Base-by-base conservation (phyloP, 1,139 yeast genomes). In the Kurtzmaniella quercitrusa region DNA sequence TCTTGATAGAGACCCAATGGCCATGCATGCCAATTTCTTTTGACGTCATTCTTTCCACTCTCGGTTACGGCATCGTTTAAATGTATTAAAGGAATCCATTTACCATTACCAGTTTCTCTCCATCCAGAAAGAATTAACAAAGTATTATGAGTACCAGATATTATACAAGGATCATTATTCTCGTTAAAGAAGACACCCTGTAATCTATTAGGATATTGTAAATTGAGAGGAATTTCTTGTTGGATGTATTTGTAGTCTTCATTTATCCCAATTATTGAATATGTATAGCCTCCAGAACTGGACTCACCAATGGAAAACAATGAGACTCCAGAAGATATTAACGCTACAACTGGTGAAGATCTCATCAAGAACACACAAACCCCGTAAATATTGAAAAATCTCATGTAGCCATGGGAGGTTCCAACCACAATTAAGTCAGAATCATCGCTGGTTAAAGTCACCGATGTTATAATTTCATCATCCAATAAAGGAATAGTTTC, bases 11-110 rank as follows among this genome's bases (percentile, higher is more conserved):
- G 69, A 2, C 96, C 96, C 42, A 93, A 70, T 11, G 98, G 98
- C 97, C 98, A 90, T 51, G 87, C 84, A 48, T 62, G 76, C 78
- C 78, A 73, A 58, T 78, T 68, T 48, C 69, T 75, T 46, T 71
- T 70, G 41, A 68, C 66, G 14, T 65, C 65, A 47, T 69, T 69
- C n/a, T 69, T 62, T 43, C 84, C 82, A 45, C 66, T 60, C 41
- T 74, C 78, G 9, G 79, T 74, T 25, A 84, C 76, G 2, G 79
- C 81, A 34, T 75, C 75, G 18, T 67, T 68, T 21, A 89, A 75
- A 57, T 88, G 87, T 46, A 91, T 67, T n/a, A 91, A 58, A 1
- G 98, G 98, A 10, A 88, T 72, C 97, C 98, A 93, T 52, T 81
- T 75, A 3, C 95, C 82, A 59, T 90, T 94, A 40, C 77, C 66